Base-by-base conservation (phyloP, 352 stramenopile genomes). In the Phytophthora hybrid region DNA sequence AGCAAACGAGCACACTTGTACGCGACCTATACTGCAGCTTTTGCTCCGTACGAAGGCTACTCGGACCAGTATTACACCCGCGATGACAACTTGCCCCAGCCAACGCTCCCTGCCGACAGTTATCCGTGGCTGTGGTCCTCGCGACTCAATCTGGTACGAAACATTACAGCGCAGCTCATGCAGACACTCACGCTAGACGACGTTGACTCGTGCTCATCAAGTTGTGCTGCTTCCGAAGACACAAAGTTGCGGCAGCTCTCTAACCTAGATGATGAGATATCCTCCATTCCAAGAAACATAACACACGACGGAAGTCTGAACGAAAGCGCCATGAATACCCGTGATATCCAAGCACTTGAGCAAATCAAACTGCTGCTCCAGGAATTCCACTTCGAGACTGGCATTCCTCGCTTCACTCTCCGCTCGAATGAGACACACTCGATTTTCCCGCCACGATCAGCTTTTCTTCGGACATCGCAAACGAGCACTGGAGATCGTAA, bases 381-480 rank as follows among this genome's bases (percentile, higher is more conserved):
- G 32, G 83, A 90, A 47, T 92, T 83, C 69, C 74, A 89, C 55
- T 90, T 91, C 52, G 69, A 82, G 1, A 83, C 83, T 46, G 85
- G 85, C 9, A 81, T 92, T 51, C 83, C 85, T 16, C 81, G 80
- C 8, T 70, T 90, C 39, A 14, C 63, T 5, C 57, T 58, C 46
- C 72, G 64, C 32, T 70, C 69, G 44, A 83, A 85, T 56, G 62
- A 34, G 4, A 77, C 74, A 39, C 51, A 75, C 21, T 46, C 47
- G 11, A 49, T 61, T 1, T 90, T 92, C 62, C 79, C 78, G 10
- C 74, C 72, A 5, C 52, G 79, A 0, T 51, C 67, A 29, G 59
- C 63, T 61, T 84, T 90, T 67, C 54, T 76, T 31, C 58, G 47
- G 26, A 19, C 10, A 5, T 57, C 49, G 13, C 6, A 14, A 11